Base-by-base conservation (phyloP, 495 filamentous ascomycete genomes). In the Penicillium verhagenii region DNA sequence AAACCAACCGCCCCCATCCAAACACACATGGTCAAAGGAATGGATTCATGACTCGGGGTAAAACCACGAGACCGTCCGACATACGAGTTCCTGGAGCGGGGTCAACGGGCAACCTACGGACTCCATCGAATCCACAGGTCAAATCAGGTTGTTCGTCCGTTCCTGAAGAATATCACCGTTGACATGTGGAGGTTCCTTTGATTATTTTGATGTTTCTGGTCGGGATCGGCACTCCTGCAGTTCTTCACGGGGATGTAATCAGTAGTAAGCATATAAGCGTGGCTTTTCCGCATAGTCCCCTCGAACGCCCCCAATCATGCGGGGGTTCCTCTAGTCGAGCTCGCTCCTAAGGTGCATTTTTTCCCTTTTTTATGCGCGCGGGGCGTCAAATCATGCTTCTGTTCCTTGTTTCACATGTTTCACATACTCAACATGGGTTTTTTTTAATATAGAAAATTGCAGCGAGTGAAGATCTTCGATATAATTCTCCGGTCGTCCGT, bases 151-250 rank as follows among this genome's bases (percentile, higher is more conserved):
- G 26, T 2, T 35, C 28, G 7, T 16, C 18, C 16, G 26, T 48
- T 35, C 19, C 16, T 11, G 21, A 26, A 53, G 6, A 35, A 37
- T 47, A 29, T 52, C 31, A 31, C 54, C 25, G 50, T 35, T 59
- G 61, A 60, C 35, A 60, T 61, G 58, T 57, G 64, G 64, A 44
- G 46, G 59, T 13, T 19, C 11, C 11, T 25, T 14, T 53, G n/a
- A n/a, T n/a, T n/a, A n/a, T n/a, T n/a, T n/a, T n/a, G n/a, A n/a
- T n/a, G n/a, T n/a, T n/a, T n/a, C n/a, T n/a, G n/a, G n/a, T 46
- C 45, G 28, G 18, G 65, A 67, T 67, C 65, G 52, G 31, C 65
- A 60, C 53, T 62, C 47, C 47, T 59, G 38, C 50, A 39, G 47
- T 56, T 57, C 54, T 54, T 54, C 54, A 57, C 16, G 21, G 18